phyloP scores from a whole-genome alignment of 2,329 filamentous ascomycete species.

The Pyrenophora teres region DNA sequence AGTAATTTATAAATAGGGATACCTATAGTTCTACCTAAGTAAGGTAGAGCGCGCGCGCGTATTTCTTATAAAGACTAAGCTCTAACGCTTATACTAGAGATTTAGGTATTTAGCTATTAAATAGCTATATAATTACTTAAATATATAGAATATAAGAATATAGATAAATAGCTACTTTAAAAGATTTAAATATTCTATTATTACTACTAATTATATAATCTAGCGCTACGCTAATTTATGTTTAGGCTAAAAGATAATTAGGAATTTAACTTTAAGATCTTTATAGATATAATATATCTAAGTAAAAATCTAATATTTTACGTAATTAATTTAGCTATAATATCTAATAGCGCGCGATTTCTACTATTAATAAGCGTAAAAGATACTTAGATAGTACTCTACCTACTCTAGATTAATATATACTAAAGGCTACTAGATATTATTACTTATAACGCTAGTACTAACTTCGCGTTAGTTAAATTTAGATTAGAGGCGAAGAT shows the following conservation, averaged over 20 bases:
- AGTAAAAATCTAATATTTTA: background rate
- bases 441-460: too few relatives aligned
- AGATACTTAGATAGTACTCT: too few relatives aligned
- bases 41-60: background rate
- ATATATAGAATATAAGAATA: accelerated
- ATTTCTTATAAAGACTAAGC: too few relatives aligned
- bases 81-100: too few relatives aligned
- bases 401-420: too few relatives aligned
- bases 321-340: background rate
- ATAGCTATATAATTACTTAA: too few relatives aligned
- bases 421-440: too few relatives aligned
- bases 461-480: too few relatives aligned
- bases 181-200: background rate
- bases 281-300: background rate
- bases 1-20: background rate
- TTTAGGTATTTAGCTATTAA: too few relatives aligned
- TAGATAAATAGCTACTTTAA: background rate
- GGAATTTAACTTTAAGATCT: background rate
- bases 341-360: too few relatives aligned
- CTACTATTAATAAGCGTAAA: too few relatives aligned
- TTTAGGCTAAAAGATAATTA: background rate
- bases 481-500: too few relatives aligned
- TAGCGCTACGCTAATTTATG: background rate
- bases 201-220: background rate
- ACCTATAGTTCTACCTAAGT: background rate